phyloP scores from a whole-genome alignment of 129 eudicot species.

The Gnaphalium uliginosum region DNA sequence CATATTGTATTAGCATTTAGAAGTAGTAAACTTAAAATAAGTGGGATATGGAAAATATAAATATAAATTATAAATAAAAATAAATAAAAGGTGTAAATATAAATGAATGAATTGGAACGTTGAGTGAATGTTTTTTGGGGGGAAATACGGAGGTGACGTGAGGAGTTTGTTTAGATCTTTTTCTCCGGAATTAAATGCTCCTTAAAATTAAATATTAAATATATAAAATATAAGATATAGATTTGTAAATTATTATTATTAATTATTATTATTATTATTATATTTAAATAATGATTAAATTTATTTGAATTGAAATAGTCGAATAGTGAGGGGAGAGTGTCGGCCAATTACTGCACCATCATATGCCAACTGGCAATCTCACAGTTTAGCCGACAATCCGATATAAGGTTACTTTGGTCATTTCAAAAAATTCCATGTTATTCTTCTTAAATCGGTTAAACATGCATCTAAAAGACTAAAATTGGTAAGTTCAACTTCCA shows the following conservation, averaged over 20 bases:
- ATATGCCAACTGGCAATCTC: constrained; percentile 35
- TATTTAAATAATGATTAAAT: no score
- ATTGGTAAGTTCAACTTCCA: neutral
- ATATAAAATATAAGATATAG: no score
- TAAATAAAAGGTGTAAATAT: no score
- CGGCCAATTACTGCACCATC: constrained; percentile 39
- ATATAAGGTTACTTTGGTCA: constrained; percentile 16
- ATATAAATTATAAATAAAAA: no score
- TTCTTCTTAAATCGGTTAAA: neutral
- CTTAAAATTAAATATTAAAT: neutral
- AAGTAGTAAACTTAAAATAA: no score
- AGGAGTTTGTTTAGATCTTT: constrained; percentile 29
- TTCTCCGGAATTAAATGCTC: constrained; percentile 24
- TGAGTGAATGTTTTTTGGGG: constrained; percentile 14
- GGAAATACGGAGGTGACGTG: constrained; percentile 17
- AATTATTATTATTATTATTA: no score
- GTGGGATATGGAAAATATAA: no score
- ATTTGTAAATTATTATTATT: no score
- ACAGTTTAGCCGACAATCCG: constrained; percentile 23
- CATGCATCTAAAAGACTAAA: neutral
- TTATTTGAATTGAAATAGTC: constrained; percentile 20
- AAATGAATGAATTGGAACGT: neutral
- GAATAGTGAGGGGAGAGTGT: constrained; percentile 35
- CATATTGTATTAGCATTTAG: no score
- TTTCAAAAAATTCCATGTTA: neutral